Percentiles rank a stretch among this genome's conserved stretches.
These are phyloP conservation scores for Xylariaceae sp. DNA, from an alignment of 2,329 filamentous ascomycete genomes.

Conservation along the genomic window DNA sequence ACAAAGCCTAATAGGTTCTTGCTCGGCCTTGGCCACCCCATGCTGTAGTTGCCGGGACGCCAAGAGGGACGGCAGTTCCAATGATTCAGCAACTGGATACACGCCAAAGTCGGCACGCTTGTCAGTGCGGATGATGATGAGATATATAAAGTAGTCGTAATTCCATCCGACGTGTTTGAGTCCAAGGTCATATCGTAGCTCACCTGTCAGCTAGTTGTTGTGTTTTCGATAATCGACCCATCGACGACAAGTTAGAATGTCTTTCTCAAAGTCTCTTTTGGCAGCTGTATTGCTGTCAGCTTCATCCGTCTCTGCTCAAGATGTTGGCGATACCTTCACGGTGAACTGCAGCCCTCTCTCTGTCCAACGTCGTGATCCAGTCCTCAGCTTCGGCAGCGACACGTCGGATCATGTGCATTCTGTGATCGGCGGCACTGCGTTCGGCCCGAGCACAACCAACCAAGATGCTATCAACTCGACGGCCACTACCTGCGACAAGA, in stretches of 20 bases:
- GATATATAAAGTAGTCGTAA: conserved; percentile 7
- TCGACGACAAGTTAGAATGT: conserved; percentile 7
- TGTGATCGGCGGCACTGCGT: conserved; percentile 14
- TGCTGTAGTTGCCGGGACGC: neutral
- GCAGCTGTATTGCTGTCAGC: conserved; percentile 12
- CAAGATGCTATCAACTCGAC: conserved; percentile 9
- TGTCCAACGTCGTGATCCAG: conserved; percentile 12
- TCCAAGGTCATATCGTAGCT: neutral
- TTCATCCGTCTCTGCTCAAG: conserved; percentile 8
- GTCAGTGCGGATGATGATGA: neutral
- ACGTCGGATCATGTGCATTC: conserved; percentile 14
- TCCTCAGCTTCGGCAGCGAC: conserved; percentile 9
- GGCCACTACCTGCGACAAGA: conserved; percentile 16
- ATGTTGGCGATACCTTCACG: conserved; percentile 15
- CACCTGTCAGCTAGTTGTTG: neutral
- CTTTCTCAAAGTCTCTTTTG: conserved; percentile 7
- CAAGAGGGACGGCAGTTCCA: neutral
- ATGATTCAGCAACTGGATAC: neutral
- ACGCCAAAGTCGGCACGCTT: neutral
- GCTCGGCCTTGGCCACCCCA: neutral
- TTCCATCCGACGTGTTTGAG: neutral
- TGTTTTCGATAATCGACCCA: neutral
- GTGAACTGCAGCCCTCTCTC: conserved; percentile 15
- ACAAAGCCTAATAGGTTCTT: neutral
- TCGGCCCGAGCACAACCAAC: conserved; percentile 6